Conservation (phyloP, 345 rosid species). For the Moricandia moricandioides region DNA sequence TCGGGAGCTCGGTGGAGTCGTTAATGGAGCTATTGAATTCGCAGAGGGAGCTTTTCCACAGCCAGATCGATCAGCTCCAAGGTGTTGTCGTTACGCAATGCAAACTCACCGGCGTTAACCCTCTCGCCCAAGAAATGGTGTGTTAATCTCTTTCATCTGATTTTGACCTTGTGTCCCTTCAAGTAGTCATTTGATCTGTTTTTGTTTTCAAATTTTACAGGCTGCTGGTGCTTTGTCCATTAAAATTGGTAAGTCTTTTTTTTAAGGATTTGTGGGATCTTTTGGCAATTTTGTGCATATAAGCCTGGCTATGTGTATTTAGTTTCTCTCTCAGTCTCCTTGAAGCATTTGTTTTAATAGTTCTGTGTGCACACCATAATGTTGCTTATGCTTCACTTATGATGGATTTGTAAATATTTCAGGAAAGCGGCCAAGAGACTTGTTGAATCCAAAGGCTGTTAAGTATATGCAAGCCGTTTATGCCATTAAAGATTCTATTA, state of each 20-base stretch:
- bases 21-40: slow-evolving; percentile 57
- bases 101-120: slow-evolving; percentile 94
- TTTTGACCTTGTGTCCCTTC: background rate
- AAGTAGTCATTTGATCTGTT: slow-evolving; percentile 10
- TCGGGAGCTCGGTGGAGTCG: slow-evolving; percentile 67
- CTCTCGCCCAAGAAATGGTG: slow-evolving; percentile 98
- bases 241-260: slow-evolving; percentile 73
- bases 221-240: slow-evolving; percentile 95
- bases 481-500: slow-evolving; percentile 87
- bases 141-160: slow-evolving; percentile 12
- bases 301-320: background rate
- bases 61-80: slow-evolving; percentile 85
- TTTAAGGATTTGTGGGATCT: background rate
- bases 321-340: background rate
- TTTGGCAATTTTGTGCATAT: slow-evolving; percentile 3
- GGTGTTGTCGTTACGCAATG: slow-evolving; percentile 79
- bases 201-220: slow-evolving; percentile 42
- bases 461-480: slow-evolving; percentile 90
- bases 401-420: slow-evolving; percentile 26
- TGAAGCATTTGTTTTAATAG: background rate
- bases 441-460: slow-evolving; percentile 88
- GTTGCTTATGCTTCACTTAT: slow-evolving; percentile 3
- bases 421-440: slow-evolving; percentile 99
- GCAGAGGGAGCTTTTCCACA: slow-evolving; percentile 72
- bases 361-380: background rate